Base-by-base conservation (phyloP, 192 early-diverging fungal species). In the Linnemannia zychae region DNA sequence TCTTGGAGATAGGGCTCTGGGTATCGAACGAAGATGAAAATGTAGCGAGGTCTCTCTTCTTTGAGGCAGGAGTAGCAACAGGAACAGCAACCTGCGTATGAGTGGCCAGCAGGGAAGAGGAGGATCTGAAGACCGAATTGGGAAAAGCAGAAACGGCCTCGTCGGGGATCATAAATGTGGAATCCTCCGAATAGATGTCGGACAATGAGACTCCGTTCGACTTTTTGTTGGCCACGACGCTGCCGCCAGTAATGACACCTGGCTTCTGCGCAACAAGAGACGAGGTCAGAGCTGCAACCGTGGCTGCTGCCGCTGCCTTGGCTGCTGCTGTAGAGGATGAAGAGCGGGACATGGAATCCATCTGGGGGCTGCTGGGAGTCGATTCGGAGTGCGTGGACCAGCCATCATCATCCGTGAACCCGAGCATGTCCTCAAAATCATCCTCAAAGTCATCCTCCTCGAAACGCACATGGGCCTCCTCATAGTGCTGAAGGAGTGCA, bases 401-500 rank as follows among this genome's bases (percentile, higher is more conserved):
- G 71, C 69, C 83, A 72, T 85, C 83, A n/a, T 85, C 83, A 73
- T 85, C 83, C 36, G 74, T 79, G 50, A 79, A 85, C 22, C 77
- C 82, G 17, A 33, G 47, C 20, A 31, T 49, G 50, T 57, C 50
- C 34, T 79, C n/a, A 24, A 74, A 34, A 49, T 85, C 77, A 20
- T 79, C 83, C 6, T 85, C 74, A 33, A 79, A 73, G 13, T 79
- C 83, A 76, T 98, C 97, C 16, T 95, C 93, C 86, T 97, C 97
- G 57, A 97, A 92, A 44, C 93, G 93, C 34, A 97, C 96, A 77
- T 99, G 98, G 81, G 92, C 93, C 82, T 99, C 98, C 89, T 99
- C 98, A 84, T 97, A 98, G 89, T 99, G 98, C 88, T 97, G 96
- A 38, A 99, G 88, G 65, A 99, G 94, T 78, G 96, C 97, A 90